phyloP scores from a whole-genome alignment of 202 grass and related monocot genomes.

The Schoenoplectus triqueter region DNA sequence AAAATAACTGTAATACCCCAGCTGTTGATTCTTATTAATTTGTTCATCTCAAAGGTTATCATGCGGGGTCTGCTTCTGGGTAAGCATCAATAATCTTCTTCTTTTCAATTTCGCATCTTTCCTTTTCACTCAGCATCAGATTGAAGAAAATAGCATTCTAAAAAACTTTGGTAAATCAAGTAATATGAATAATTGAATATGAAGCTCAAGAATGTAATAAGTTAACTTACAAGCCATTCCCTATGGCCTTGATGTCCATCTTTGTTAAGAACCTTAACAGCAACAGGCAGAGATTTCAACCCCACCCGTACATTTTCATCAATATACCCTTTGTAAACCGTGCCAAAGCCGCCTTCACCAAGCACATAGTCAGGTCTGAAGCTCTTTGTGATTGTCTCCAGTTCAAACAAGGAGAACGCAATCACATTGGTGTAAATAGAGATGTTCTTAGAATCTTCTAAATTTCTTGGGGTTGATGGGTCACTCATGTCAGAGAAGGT shows the following conservation, averaged over 20 bases:
- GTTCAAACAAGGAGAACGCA: conserved; percentile 89
- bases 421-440: conserved; percentile 97
- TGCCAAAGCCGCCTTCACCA: conserved; percentile 96
- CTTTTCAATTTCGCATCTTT: background rate
- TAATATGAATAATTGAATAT: background rate
- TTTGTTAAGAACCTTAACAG: conserved; percentile 97
- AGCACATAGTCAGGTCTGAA: conserved; percentile 93
- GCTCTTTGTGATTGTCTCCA: conserved; percentile 97
- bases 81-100: background rate
- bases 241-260: conserved; percentile 96
- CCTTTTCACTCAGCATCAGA: background rate
- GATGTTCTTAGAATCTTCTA: conserved; percentile 93
- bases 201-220: conserved; percentile 32
- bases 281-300: conserved; percentile 90
- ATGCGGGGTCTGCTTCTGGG: background rate
- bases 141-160: too few species aligned
- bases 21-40: background rate
- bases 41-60: conserved; percentile 10
- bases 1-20: too few species aligned
- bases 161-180: too few species aligned
- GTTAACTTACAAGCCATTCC: conserved; percentile 92
- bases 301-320: conserved; percentile 98
- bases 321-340: conserved; percentile 99
- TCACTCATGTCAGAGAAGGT: conserved; percentile 75
- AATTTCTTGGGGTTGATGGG: conserved; percentile 69